phyloP scores from a whole-genome alignment of 768 basidiomycete genomes.

The Tylopilus cervinicoccineus region DNA sequence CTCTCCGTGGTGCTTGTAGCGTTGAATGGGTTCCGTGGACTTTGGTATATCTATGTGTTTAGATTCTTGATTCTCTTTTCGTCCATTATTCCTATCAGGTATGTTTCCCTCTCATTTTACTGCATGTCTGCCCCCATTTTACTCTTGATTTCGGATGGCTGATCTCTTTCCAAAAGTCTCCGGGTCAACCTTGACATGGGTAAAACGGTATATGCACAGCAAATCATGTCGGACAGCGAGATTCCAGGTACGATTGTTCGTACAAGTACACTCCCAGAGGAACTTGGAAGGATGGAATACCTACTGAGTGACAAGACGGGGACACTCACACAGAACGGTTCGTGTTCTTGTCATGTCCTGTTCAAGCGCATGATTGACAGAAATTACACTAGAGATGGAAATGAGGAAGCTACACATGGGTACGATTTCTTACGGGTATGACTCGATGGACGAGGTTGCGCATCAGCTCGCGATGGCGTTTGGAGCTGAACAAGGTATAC shows the following conservation, averaged over 20 bases:
- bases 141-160: not conserved
- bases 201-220: conserved; percentile 94
- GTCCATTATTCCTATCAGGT: conserved; percentile 99
- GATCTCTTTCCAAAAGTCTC: conserved; percentile 47
- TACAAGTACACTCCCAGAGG: conserved; percentile 96
- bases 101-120: conserved; percentile 22
- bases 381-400: conserved; percentile 78
- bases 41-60: conserved; percentile 95
- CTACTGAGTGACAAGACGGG: conserved; percentile 97
- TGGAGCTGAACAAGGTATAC: conserved; percentile 56
- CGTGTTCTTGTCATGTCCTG: conserved; percentile 14
- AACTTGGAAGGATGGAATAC: conserved; percentile 93
- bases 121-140: not conserved
- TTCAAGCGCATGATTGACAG: not conserved
- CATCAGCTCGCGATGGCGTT: conserved; percentile 89
- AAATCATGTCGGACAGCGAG: conserved; percentile 90
- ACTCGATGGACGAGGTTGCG: conserved; percentile 98
- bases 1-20: conserved; percentile 91
- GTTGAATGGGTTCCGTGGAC: conserved; percentile 91
- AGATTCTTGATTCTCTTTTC: conserved; percentile 97
- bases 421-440: conserved; percentile 93
- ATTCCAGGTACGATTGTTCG: conserved; percentile 95
- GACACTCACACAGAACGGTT: conserved; percentile 95
- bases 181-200: conserved; percentile 99
- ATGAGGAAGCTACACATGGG: conserved; percentile 99